Evolutionary conservation across 352 stramenopile species (phyloP), one percentile per base, ranked within the genome.

Genomic region (Phytophthora hybrid): DNA sequence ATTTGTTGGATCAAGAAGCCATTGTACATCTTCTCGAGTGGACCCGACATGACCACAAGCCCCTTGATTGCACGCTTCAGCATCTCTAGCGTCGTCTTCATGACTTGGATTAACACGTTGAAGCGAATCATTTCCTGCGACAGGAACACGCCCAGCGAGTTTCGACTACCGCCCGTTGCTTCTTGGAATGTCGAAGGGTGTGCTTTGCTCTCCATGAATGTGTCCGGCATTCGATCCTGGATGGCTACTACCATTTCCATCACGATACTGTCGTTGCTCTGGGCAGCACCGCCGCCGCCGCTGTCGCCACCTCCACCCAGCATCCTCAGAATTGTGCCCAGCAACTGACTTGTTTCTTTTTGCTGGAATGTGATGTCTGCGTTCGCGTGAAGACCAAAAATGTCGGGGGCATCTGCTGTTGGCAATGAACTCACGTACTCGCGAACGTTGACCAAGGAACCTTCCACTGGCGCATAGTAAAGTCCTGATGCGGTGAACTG

Each of bases 291-390:
- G 1, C 78, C 79, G 16, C 83, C 80, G 5, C 81, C 77, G 29
- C 82, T 80, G 21, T 83, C 80, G 23, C 78, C 76, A 18, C 81
- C 83, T n/a, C 87, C 86, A n/a, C 84, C 74, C 8, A 94, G 64
- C 89, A 96, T 94, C 11, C 81, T 79, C 21, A 95, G 59, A 29
- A 94, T 91, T 18, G 88, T 95, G 0, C 79, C 78, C 4, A 95
- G 72, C 18, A 95, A 55, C 19, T 90, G 80, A 11, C 90, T 82
- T 4, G 93, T 98, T 69, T 98, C 89, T 60, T 98, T 97, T 76
- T 98, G 91, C 73, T 98, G 93, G 66, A 98, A 98, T 11, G 92
- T 98, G 60, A 99, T 99, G 72, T 97, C 94, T 4, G 95, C 95
- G 62, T 99, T 99, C 23, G 84, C 82, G 59, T 99, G 95, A 58